Conservation (phyloP, 257 asterid genomes). For the Capsicum pubescens region DNA sequence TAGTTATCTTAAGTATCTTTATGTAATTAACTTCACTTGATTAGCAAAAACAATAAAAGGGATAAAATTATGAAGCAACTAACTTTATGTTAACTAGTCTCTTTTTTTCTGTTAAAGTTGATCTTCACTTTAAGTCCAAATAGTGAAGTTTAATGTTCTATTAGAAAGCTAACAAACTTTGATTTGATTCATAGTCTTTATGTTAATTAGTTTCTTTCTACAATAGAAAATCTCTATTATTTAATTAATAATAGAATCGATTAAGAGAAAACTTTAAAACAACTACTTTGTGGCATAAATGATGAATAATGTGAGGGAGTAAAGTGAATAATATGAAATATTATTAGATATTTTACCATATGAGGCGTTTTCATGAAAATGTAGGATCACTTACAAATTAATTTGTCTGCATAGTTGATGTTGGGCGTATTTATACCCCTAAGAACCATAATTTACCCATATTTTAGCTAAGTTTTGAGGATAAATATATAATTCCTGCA, state of each 20-base stretch:
- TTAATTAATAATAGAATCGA: neutral
- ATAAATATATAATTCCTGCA: no score
- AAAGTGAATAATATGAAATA: no score
- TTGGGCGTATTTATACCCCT: no score
- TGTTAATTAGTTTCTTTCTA: neutral
- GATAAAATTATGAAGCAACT: neutral
- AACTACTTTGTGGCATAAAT: no score
- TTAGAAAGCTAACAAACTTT: neutral
- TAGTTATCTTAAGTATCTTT: neutral
- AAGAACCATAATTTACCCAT: no score
- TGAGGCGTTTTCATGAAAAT: no score
- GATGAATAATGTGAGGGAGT: no score
- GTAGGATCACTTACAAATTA: no score
- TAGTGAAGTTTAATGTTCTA: neutral
- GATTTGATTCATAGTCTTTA: neutral
- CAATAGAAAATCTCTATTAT: no score
- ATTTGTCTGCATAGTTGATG: no score
- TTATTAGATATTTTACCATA: no score
- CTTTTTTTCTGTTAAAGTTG: neutral
- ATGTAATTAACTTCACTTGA: neutral
- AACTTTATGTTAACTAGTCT: neutral
- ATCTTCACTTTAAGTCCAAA: neutral
- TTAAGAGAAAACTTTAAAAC: neutral
- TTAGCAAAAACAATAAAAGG: neutral
- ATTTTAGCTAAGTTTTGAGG: no score